Percentiles rank a stretch among this genome's conserved stretches.
Evolutionary conservation across 306 rosid species (phyloP).

Genomic region (Lablab purpureus): DNA sequence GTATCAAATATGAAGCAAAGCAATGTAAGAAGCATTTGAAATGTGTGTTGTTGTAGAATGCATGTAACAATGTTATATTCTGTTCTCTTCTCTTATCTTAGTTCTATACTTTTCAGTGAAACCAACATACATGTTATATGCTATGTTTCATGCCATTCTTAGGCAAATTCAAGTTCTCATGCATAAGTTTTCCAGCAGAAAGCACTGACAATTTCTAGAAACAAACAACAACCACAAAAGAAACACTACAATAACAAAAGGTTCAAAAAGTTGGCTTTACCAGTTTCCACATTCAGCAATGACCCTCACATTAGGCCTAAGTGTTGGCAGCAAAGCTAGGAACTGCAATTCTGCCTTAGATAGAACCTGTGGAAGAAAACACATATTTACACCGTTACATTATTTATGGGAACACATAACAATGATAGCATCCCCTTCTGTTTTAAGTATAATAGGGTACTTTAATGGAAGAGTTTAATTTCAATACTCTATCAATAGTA

Average conservation of each 20-base stretch:
- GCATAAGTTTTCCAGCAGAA: neutral
- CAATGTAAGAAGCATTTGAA: neutral
- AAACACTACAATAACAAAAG: neutral
- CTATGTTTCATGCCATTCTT: neutral
- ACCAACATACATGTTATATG: too few species aligned
- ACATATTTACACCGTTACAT: neutral
- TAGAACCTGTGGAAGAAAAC: slow-evolving; percentile 67
- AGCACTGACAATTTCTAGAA: neutral
- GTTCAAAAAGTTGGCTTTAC: slow-evolving; percentile 40
- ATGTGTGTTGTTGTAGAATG: neutral
- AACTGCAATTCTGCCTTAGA: slow-evolving; percentile 94
- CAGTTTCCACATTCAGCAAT: slow-evolving; percentile 97
- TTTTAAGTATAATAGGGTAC: neutral
- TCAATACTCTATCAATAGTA: too few species aligned
- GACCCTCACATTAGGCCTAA: slow-evolving; percentile 91
- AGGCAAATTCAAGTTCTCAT: slow-evolving; percentile 8
- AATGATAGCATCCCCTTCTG: too few species aligned
- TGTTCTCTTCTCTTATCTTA: neutral
- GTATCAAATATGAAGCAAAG: slow-evolving; percentile 13
- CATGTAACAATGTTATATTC: neutral
- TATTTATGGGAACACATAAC: neutral
- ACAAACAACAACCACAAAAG: neutral
- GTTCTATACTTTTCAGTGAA: neutral
- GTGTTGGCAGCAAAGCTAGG: slow-evolving; percentile 83
- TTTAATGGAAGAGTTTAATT: neutral